These are phyloP conservation scores for Mallotus japonicus DNA, from an alignment of 441 rosid genomes.

Conservation along the genomic window DNA sequence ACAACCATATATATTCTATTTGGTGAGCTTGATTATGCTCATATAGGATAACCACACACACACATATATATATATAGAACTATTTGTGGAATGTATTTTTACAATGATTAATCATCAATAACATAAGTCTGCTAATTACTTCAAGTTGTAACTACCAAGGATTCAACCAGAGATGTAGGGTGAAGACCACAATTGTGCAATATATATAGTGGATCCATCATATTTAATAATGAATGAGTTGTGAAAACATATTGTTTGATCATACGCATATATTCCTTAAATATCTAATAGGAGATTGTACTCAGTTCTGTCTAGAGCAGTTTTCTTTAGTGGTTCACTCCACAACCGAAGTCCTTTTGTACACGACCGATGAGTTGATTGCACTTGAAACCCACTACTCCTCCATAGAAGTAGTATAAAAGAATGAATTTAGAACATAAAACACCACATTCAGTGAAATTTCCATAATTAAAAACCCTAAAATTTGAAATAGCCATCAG, in stretches of 20 bases:
- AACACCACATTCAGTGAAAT: not conserved
- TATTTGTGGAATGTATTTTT: too few relatives aligned
- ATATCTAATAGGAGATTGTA: conserved; percentile 88
- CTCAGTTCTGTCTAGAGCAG: conserved; percentile 89
- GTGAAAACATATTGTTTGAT: conserved; percentile 73
- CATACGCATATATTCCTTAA: conserved; percentile 97
- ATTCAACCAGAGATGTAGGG: too few relatives aligned
- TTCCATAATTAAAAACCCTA: conserved; percentile 29
- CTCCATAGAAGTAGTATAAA: conserved; percentile 82
- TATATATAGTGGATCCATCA: not conserved
- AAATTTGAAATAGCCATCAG: not conserved
- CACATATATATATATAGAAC: too few relatives aligned
- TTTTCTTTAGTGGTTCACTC: conserved; percentile 93
- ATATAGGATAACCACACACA: too few relatives aligned
- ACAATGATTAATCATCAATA: too few relatives aligned
- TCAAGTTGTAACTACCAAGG: too few relatives aligned
- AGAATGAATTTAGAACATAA: not conserved
- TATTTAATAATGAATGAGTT: not conserved
- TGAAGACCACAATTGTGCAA: too few relatives aligned
- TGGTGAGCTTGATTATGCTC: too few relatives aligned
- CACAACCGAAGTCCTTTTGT: conserved; percentile 99
- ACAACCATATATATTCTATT: too few relatives aligned
- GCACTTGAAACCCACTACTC: conserved; percentile 97
- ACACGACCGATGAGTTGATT: conserved; percentile 93
- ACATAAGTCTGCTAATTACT: too few relatives aligned